Evolutionary conservation across 2,329 filamentous ascomycete genomes (phyloP).

Genomic region (Fusarium sp.): DNA sequence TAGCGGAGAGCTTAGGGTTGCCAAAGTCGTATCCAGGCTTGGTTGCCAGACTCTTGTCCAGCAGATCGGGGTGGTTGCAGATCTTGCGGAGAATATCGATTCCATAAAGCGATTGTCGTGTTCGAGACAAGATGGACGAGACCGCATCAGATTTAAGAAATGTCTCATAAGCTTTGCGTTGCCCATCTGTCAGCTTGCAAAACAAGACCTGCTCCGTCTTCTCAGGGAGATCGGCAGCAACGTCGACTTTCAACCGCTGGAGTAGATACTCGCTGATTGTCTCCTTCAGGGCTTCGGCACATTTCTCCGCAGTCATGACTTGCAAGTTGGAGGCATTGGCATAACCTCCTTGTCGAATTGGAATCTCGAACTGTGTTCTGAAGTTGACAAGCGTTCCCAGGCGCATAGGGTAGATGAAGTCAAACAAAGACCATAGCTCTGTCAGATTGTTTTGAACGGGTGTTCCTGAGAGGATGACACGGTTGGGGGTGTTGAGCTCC

Average conservation of each 20-base stretch:
- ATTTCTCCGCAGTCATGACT: slow-evolving; percentile 93
- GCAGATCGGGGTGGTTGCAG: slow-evolving; percentile 95
- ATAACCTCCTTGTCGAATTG: slow-evolving; percentile 93
- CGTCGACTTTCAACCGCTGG: slow-evolving; percentile 92
- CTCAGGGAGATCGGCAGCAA: slow-evolving; percentile 91
- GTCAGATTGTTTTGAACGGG: slow-evolving; percentile 97
- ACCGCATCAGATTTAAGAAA: slow-evolving; percentile 89
- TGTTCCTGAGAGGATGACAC: slow-evolving; percentile 93
- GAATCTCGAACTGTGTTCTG: slow-evolving; percentile 90
- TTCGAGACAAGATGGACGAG: slow-evolving; percentile 80
- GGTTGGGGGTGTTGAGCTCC: slow-evolving; percentile 88
- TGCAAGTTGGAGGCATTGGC: slow-evolving; percentile 94
- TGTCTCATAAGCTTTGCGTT: slow-evolving; percentile 82
- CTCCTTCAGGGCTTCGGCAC: slow-evolving; percentile 92
- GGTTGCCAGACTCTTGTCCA: slow-evolving; percentile 68
- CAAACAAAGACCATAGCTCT: slow-evolving; percentile 96
- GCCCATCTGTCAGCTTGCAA: slow-evolving; percentile 84
- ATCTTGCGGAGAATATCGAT: slow-evolving; percentile 95
- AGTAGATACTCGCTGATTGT: slow-evolving; percentile 93
- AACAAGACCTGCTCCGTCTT: slow-evolving; percentile 98
- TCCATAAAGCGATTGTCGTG: slow-evolving; percentile 84
- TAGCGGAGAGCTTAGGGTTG: slow-evolving; percentile 82
- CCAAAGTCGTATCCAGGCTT: slow-evolving; percentile 83
- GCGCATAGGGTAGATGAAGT: slow-evolving; percentile 97
- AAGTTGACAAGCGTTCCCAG: slow-evolving; percentile 93